phyloP scores from a whole-genome alignment of 2,329 filamentous ascomycete genomes.

The Colletotrichum sublineola region DNA sequence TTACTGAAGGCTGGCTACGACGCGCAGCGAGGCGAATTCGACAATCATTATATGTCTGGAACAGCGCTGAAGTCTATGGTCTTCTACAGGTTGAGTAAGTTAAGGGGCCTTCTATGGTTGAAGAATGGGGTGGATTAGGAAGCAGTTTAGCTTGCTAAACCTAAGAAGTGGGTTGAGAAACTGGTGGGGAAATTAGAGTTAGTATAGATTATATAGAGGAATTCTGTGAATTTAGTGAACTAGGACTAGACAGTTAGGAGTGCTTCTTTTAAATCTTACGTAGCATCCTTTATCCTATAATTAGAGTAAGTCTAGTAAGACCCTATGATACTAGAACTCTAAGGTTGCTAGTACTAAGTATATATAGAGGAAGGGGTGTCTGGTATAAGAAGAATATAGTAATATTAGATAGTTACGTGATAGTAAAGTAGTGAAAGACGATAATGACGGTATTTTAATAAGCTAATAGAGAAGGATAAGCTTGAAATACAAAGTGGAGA shows the following conservation, averaged over 20 bases:
- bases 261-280: not conserved
- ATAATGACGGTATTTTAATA: too few species aligned
- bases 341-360: not conserved
- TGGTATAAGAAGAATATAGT: not conserved
- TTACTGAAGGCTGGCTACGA: constrained; percentile 2
- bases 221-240: not conserved
- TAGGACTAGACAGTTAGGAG: not conserved
- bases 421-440: too few species aligned
- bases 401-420: too few species aligned
- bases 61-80: constrained; percentile 1
- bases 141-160: not conserved
- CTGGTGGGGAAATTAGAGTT: not conserved
- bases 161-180: not conserved
- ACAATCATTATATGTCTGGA: not conserved
- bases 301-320: constrained; percentile 5
- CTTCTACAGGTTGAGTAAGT: constrained; percentile 7
- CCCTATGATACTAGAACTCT: constrained; percentile 1
- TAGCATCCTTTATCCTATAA: not conserved
- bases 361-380: not conserved
- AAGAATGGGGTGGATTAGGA: constrained; percentile 6
- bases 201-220: not conserved
- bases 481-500: too few species aligned
- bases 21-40: not conserved
- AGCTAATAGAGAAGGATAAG: too few species aligned
- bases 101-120: not conserved